These are phyloP conservation scores for Starmerella davenportii DNA, from an alignment of 805 yeast genomes.

Conservation along the genomic window DNA sequence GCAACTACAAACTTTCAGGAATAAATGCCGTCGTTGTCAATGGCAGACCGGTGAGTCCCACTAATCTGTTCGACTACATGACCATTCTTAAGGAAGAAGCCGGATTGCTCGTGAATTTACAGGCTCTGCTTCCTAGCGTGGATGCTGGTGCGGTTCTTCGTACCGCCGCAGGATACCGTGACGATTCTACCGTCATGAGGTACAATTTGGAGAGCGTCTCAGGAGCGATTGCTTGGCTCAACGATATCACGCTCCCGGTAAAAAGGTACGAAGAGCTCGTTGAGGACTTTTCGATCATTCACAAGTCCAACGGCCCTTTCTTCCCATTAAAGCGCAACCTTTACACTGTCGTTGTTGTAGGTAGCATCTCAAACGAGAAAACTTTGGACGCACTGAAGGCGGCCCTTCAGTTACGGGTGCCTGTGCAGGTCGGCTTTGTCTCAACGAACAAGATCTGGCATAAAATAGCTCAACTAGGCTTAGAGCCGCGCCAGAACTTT, in stretches of 20 bases:
- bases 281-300: slow-evolving; percentile 28
- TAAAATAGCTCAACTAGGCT: slow-evolving; percentile 12
- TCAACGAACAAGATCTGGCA: slow-evolving; percentile 30
- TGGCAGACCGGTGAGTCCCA: slow-evolving; percentile 38
- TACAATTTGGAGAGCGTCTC: slow-evolving; percentile 21
- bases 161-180: slow-evolving; percentile 6
- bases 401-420: slow-evolving; percentile 29
- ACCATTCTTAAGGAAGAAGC: slow-evolving; percentile 23
- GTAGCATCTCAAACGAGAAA: slow-evolving; percentile 37
- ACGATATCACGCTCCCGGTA: slow-evolving; percentile 51
- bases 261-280: slow-evolving; percentile 32
- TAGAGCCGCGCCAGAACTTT: slow-evolving; percentile 13
- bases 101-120: slow-evolving; percentile 18
- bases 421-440: slow-evolving; percentile 70
- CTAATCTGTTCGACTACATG: slow-evolving; percentile 19
- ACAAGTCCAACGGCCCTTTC: slow-evolving; percentile 37
- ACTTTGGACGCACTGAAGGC: slow-evolving; percentile 34
- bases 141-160: slow-evolving; percentile 20
- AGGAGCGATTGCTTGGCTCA: slow-evolving; percentile 44
- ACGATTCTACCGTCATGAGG: slow-evolving; percentile 15
- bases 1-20: slow-evolving; percentile 13
- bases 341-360: slow-evolving; percentile 51
- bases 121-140: slow-evolving; percentile 22
- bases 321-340: slow-evolving; percentile 59
- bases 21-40: slow-evolving; percentile 36